Evolutionary conservation across 768 basidiomycete genomes (phyloP).

Genomic region (Podaxis sp.): DNA sequence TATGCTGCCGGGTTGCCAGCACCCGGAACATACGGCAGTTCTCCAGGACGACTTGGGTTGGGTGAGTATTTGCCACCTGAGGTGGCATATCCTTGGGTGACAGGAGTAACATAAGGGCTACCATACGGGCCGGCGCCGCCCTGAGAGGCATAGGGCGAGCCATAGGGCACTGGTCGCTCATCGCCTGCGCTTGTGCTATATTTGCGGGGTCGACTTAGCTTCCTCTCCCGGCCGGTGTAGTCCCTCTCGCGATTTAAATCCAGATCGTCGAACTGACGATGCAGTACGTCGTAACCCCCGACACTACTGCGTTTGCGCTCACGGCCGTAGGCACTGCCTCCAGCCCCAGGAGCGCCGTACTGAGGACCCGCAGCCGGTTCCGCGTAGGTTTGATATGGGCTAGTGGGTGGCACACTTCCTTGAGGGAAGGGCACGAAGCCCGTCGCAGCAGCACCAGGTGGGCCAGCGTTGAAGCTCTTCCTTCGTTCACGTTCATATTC

Average conservation of each 20-base stretch:
- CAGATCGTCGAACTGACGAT: constrained; percentile 42
- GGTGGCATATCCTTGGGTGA: constrained; percentile 17
- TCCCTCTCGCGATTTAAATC: constrained; percentile 36
- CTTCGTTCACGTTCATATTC: constrained; percentile 59
- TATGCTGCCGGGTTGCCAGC: constrained; percentile 28
- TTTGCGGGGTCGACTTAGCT: constrained; percentile 40
- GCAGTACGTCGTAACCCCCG: constrained; percentile 31
- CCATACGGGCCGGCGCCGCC: constrained; percentile 24
- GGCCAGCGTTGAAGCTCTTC: constrained; percentile 50
- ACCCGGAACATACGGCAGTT: constrained; percentile 34
- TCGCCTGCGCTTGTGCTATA: constrained; percentile 40
- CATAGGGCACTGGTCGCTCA: constrained; percentile 8
- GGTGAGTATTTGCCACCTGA: constrained; percentile 18
- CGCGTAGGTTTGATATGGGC: constrained; percentile 22
- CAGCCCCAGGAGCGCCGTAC: constrained; percentile 19
- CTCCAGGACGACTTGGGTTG: constrained; percentile 42
- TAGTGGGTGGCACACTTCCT: constrained; percentile 22
- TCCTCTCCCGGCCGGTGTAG: constrained; percentile 31
- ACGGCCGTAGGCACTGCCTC: constrained; percentile 21
- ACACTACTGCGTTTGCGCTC: constrained; percentile 33
- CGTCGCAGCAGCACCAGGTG: constrained; percentile 22
- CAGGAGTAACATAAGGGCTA: constrained; percentile 28
- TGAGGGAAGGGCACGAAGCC: constrained; percentile 29
- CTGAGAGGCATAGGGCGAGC: neutral
- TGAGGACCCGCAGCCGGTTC: constrained; percentile 17